phyloP scores from a whole-genome alignment of 148 eudicot genomes.

The Chenopodium album region DNA sequence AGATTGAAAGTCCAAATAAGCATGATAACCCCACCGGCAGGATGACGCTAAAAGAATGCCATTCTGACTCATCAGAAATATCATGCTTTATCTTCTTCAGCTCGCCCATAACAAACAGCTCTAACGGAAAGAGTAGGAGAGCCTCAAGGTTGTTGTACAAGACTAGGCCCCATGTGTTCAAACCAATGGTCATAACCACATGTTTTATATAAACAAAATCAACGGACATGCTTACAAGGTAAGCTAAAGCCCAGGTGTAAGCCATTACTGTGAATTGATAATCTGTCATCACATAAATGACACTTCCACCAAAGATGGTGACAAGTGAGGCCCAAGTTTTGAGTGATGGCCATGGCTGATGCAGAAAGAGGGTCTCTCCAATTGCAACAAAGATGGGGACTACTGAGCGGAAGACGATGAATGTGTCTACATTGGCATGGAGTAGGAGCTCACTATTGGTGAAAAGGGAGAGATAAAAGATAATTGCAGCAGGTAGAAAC shows the following conservation, averaged over 20 bases:
- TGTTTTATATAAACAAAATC: conserved; percentile 98
- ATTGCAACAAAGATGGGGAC: conserved; percentile 95
- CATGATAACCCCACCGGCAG: conserved; percentile 89
- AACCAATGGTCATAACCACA: conserved; percentile 91
- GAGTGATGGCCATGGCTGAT: conserved; percentile 89
- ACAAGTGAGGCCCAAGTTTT: conserved; percentile 89
- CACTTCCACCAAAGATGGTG: conserved; percentile 86
- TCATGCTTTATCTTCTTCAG: conserved; percentile 90
- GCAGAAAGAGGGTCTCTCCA: conserved; percentile 84
- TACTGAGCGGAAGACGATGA: conserved; percentile 91
- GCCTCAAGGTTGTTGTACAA: conserved; percentile 97
- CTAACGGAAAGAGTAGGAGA: conserved; percentile 78
- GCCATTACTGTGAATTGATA: conserved; percentile 89
- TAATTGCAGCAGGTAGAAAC: conserved; percentile 86
- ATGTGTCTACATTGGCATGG: conserved; percentile 95
- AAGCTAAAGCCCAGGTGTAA: conserved; percentile 94
- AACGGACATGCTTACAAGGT: conserved; percentile 89
- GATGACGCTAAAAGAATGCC: conserved; percentile 73
- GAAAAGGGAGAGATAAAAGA: conserved; percentile 94
- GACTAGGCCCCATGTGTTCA: conserved; percentile 98
- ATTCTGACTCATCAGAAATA: conserved; percentile 74
- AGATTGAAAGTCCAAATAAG: conserved; percentile 85
- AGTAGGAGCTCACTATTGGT: conserved; percentile 96
- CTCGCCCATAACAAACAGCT: conserved; percentile 91
- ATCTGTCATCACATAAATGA: conserved; percentile 85